Base-by-base conservation (phyloP, 306 rosid genomes). In the Castanopsis chinensis region DNA sequence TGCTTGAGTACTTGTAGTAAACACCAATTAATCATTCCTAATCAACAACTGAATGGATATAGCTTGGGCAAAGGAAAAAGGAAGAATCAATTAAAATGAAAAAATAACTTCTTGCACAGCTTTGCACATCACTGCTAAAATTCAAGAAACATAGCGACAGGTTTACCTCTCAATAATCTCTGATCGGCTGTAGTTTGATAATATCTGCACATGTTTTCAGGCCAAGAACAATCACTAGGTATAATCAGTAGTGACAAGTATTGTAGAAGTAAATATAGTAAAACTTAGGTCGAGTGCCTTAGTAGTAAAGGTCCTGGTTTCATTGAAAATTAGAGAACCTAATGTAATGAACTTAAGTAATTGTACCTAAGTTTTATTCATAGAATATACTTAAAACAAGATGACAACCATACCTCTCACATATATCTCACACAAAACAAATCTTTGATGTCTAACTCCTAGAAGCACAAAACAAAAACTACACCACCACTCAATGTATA, bases 81-180 rank as follows among this genome's bases (percentile, higher is more conserved):
- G 28, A 5, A 79, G 3, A n/a, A 33, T 30, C n/a, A 70, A 23
- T 6, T 6, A 63, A 28, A 37, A 6, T 9, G 27, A 60, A 37
- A 21, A 27, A 57, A 14, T 15, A 35, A 21, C n/a, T n/a, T n/a
- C n/a, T n/a, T n/a, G 68, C n/a, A 79, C 11, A 71, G 64, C 19
- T 45, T 37, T 8, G 4, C 33, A 41, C 13, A 56, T 12, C 71
- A 72, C 65, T 6, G 60, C 76, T 70, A 61, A 30, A 69, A 33
- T 69, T 54, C 25, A 35, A 53, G 25, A 64, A 58, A 81, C 17
- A 6, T 4, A 55, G 49, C 30, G 8, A 74, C n/a, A 69, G 63
- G 49, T n/a, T 69, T 79, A 94, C 99, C 90, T 81, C 76, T 92
- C 92, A 60, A 91, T 91, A 73, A 94, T 84, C 79, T 90, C 87